These are phyloP conservation scores for Tilletia walkeri DNA, from an alignment of 1,284 basidiomycete species.

Conservation along the genomic window DNA sequence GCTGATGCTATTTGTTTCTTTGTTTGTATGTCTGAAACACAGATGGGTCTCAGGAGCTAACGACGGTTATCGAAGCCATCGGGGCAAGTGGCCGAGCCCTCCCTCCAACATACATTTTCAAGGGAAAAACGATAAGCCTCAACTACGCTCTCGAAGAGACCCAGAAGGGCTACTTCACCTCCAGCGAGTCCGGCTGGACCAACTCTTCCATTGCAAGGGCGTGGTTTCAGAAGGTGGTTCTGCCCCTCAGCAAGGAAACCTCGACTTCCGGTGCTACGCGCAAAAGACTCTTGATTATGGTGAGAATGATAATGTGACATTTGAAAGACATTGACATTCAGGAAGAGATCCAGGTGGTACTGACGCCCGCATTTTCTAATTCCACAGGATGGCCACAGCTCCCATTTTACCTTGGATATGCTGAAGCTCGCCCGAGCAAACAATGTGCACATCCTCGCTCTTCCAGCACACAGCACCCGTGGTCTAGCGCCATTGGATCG, in stretches of 20 bases:
- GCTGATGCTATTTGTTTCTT: too few species aligned
- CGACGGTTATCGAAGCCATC: not conserved
- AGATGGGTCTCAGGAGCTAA: slow-evolving; percentile 4
- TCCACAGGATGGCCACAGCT: not conserved
- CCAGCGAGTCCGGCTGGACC: not conserved
- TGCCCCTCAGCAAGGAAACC: not conserved
- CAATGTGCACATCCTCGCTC: slow-evolving; percentile 4
- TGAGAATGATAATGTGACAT: not conserved
- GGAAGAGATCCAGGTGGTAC: too few species aligned
- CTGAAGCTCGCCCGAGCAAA: not conserved
- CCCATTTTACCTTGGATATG: not conserved
- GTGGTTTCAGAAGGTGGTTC: not conserved
- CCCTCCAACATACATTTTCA: not conserved
- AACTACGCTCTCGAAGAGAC: too few species aligned
- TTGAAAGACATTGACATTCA: not conserved
- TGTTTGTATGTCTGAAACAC: not conserved
- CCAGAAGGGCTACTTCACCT: too few species aligned
- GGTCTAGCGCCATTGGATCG: not conserved
- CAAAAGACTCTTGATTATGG: not conserved
- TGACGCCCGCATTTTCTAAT: not conserved
- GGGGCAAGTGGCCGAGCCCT: not conserved
- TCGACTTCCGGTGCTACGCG: not conserved
- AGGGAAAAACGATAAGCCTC: too few species aligned
- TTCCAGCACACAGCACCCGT: not conserved
- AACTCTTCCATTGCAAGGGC: not conserved